These are phyloP conservation scores for Fusarium fracticaudum DNA, from an alignment of 2,329 filamentous ascomycete species.

Conservation along the genomic window DNA sequence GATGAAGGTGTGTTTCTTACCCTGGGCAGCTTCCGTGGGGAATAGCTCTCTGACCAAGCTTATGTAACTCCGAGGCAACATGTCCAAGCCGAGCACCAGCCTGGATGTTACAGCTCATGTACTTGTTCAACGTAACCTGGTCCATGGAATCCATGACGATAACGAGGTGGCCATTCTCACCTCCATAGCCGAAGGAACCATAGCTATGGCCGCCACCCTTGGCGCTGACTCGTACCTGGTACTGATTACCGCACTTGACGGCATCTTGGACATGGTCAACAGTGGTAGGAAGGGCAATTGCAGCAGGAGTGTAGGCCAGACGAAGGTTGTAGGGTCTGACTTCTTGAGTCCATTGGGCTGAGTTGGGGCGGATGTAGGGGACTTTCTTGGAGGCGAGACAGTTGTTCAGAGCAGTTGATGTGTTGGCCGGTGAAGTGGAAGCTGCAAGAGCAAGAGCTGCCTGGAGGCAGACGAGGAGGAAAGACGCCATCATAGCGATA, in stretches of 20 bases:
- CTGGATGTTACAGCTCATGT: conserved; percentile 41
- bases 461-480: conserved; percentile 9
- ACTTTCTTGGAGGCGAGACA: conserved; percentile 41
- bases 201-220: conserved; percentile 64
- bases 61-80: conserved; percentile 52
- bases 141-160: conserved; percentile 53
- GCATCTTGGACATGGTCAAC: conserved; percentile 55
- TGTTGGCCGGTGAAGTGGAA: neutral
- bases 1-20: conserved; percentile 42
- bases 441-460: neutral
- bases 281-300: conserved; percentile 46
- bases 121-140: conserved; percentile 39
- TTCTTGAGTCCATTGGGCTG: conserved; percentile 47
- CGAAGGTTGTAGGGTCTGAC: conserved; percentile 48
- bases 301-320: conserved; percentile 44
- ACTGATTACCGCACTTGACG: conserved; percentile 55
- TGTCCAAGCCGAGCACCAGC: conserved; percentile 62
- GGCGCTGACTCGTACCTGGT: conserved; percentile 58
- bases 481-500: neutral
- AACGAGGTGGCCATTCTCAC: conserved; percentile 53
- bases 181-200: conserved; percentile 58
- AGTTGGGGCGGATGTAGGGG: conserved; percentile 28
- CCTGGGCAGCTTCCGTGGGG: conserved; percentile 64
- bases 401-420: conserved; percentile 22
- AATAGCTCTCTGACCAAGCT: conserved; percentile 53